Conservation (phyloP, 2,329 filamentous ascomycete species). For the Lasiodiplodia hormozganensis region DNA sequence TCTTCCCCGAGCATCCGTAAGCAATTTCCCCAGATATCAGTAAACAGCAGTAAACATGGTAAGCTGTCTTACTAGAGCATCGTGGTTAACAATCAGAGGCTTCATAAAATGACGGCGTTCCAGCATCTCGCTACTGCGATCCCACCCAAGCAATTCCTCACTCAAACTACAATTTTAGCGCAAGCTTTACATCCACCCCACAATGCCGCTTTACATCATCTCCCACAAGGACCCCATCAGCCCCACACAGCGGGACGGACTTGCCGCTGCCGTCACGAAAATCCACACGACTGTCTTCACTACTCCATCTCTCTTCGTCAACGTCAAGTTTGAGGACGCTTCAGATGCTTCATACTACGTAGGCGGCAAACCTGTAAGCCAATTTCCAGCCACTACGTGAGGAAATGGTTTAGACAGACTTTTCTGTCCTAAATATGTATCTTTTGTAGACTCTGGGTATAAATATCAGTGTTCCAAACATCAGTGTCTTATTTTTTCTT, state of each 20-base stretch:
- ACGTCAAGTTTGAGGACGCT: constrained; percentile 48
- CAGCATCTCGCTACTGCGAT: not conserved
- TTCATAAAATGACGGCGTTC: not conserved
- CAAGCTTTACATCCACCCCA: constrained; percentile 24
- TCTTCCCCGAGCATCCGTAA: constrained; percentile 6
- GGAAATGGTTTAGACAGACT: too few species aligned
- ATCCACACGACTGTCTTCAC: constrained; percentile 53
- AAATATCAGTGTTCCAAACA: too few species aligned
- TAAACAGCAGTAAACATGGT: not conserved
- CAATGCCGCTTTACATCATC: constrained; percentile 55
- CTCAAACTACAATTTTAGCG: not conserved
- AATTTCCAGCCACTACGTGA: not conserved
- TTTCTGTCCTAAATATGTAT: too few species aligned
- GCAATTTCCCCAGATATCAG: constrained; percentile 34
- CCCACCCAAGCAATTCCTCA: not conserved
- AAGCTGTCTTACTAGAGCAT: not conserved
- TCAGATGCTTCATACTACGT: constrained; percentile 39
- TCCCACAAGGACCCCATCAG: constrained; percentile 46
- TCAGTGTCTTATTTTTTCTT: too few species aligned
- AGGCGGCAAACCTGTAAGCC: constrained; percentile 41
- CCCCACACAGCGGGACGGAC: constrained; percentile 44
- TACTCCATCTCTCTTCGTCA: constrained; percentile 53
- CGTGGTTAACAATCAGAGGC: not conserved
- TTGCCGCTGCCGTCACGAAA: constrained; percentile 50
- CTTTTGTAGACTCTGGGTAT: too few species aligned